Percentiles rank a stretch among this genome's conserved stretches.
phyloP scores from a whole-genome alignment of 352 stramenopile species.

The Globisporangium paddicum region DNA sequence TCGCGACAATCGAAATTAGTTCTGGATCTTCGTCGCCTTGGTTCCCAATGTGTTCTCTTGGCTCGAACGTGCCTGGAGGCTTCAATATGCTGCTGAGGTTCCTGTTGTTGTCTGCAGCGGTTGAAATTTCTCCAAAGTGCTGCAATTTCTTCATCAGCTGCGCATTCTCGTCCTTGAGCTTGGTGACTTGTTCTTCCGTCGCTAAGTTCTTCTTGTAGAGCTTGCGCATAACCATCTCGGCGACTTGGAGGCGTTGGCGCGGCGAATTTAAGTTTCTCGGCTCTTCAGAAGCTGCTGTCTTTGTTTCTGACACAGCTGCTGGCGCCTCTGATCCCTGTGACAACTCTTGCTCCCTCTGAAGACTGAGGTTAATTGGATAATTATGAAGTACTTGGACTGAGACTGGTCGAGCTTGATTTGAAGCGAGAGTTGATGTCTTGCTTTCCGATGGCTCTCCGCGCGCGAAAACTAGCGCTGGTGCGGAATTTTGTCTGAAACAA shows the following conservation, averaged over 20 bases:
- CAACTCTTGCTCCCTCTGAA: neutral
- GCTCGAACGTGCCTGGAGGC: neutral
- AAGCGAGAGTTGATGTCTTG: neutral
- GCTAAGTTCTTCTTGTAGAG: constrained; percentile 50
- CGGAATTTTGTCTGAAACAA: constrained; percentile 20
- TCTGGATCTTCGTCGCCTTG: neutral
- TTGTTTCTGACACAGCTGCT: neutral
- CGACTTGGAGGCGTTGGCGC: constrained; percentile 37
- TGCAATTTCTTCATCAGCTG: constrained; percentile 15
- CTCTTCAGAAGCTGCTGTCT: neutral
- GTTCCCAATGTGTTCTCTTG: neutral
- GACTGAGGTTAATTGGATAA: neutral
- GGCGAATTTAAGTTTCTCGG: constrained; percentile 30
- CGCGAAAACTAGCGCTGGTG: constrained; percentile 10
- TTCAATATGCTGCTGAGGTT: neutral
- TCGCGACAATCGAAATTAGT: neutral
- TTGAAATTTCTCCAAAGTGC: constrained; percentile 7
- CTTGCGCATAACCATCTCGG: constrained; percentile 59
- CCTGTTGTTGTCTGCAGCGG: neutral
- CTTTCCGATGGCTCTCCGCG: neutral
- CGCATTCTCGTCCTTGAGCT: constrained; percentile 22
- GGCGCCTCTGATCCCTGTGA: neutral
- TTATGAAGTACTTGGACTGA: neutral
- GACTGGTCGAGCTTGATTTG: neutral
- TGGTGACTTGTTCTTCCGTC: constrained; percentile 26